Evolutionary conservation across 306 rosid genomes (phyloP), one percentile per base, ranked within the genome.

Genomic region (Vigna unguiculata): DNA sequence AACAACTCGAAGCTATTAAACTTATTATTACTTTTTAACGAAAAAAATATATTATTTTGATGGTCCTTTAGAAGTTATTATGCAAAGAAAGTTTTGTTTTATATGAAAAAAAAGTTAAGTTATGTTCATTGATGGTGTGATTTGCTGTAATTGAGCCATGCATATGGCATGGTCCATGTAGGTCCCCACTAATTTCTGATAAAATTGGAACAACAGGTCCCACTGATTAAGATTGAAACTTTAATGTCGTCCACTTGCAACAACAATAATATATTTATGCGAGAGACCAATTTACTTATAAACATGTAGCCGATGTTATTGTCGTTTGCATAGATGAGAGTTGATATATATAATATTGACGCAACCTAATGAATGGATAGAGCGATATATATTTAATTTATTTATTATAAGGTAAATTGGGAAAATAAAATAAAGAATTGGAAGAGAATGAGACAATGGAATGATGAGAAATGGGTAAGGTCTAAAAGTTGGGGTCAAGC

Each of bases 291-390:
- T 66, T 59, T 65, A 22, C 53, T 72, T 67, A 63, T 53, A 73
- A 2, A 28, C 65, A 40, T 68, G 78, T 78, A 51, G 88, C 86
- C 88, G 77, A 85, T 69, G 80, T 45, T 79, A 24, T 71, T 76
- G 88, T 85, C 84, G 76, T 76, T 79, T 76, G 49, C 79, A 59
- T 21, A 49, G 30, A 22, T 15, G 73, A 51, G 47, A 63, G 45
- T 78, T 74, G 7, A 17, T 13, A 25, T 55, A 17, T 13, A 25
- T 55, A 25, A 48, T 62, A 53, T 22, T 54, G 41, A 51, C 28
- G 52, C 53, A 72, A 51, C 38, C 16, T 69, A 25, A 13, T 64
- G 7, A 25, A 13, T 64, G 7, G 34, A 54, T 48, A 55, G 49
- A 36, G 71, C 36, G 40, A 83, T 8, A 40, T 9, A 40, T 28